Evolutionary conservation across 2,329 filamentous ascomycete genomes (phyloP), one percentile per base, ranked within the genome.

Genomic region (Cytospora piceicola): DNA sequence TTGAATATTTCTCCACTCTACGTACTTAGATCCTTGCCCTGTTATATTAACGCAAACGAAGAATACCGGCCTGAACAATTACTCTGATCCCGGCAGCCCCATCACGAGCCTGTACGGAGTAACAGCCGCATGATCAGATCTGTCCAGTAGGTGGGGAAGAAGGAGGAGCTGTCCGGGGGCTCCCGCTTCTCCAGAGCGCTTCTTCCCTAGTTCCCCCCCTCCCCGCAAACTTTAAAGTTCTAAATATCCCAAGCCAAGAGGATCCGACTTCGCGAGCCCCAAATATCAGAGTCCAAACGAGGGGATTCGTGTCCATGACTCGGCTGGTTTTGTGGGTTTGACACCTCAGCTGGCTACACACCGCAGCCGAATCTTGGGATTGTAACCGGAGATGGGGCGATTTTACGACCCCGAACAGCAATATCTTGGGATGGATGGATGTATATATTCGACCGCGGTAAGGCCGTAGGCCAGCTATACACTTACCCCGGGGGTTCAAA

Each of bases 101-200:
- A 46, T n/a, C 3, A 46, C 39, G 39, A 29, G 51, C 12, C 15
- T 29, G 51, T 53, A 20, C 7, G 5, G 27, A 3, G 39, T 46
- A 15, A 46, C 3, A 29, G 27, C 5, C 27, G 27, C 27, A 27
- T 29, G 14, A 39, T 27, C 32, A 17, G 32, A 57, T 57, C 12
- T 57, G 27, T 57, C n/a, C 30, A 56, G 8, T 7, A 24, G 34
- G 30, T n/a, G 27, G 24, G 14, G 54, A 27, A 20, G 1, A 17
- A 20, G 22, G 9, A 11, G 22, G 22, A 30, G 36, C 22, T 49
- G 36, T 24, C 36, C 7, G 1, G 12, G 46, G 14, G 58, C 46
- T 39, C 30, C 32, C 49, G 49, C 32, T 54, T 54, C 49, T 51
- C 49, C 49, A 61, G 58, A 61, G 58, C 42, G n/a, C n/a, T n/a